phyloP scores from a whole-genome alignment of 139 green algal species.

The Tetraselmis striata region DNA sequence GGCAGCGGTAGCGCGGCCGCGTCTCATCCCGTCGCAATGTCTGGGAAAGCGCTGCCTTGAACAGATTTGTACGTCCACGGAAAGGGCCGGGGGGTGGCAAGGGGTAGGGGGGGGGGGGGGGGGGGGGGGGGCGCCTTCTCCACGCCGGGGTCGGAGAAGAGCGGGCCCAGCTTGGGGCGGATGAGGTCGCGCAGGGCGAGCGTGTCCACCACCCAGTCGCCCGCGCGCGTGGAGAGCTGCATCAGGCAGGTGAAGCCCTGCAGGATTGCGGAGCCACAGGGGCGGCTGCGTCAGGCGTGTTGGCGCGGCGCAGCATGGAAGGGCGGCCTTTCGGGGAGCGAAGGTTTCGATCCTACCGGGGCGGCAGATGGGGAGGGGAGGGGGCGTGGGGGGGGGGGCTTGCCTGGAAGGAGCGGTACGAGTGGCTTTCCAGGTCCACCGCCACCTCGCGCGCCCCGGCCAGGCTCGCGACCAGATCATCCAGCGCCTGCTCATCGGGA shows the following conservation, averaged over 20 bases:
- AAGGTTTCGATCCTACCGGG: too few species aligned
- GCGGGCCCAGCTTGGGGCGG: conserved; percentile 33
- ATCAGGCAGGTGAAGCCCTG: conserved; percentile 89
- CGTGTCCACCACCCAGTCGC: conserved; percentile 82
- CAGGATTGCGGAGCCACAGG: conserved; percentile 14
- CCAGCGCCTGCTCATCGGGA: background rate
- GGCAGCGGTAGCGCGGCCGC: too few species aligned
- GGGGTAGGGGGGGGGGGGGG: too few species aligned
- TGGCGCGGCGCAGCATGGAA: background rate
- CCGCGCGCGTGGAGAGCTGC: conserved; percentile 75
- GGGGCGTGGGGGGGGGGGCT: too few species aligned
- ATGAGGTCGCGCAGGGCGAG: conserved; percentile 59
- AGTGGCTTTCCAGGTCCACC: conserved; percentile 87
- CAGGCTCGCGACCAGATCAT: conserved; percentile 39
- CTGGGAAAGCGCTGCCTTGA: too few species aligned
- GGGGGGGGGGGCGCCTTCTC: conserved; percentile 43
- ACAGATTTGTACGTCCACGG: too few species aligned
- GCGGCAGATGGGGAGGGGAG: too few species aligned
- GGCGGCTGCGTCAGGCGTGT: background rate
- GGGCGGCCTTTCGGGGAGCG: background rate
- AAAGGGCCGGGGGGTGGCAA: too few species aligned
- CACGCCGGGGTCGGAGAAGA: conserved; percentile 59
- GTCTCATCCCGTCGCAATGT: too few species aligned
- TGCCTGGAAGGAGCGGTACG: conserved; percentile 59
- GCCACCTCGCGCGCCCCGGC: conserved; percentile 49